These are phyloP conservation scores for Trematosphaeria pertusa DNA, from an alignment of 2,329 filamentous ascomycete species.

Conservation along the genomic window DNA sequence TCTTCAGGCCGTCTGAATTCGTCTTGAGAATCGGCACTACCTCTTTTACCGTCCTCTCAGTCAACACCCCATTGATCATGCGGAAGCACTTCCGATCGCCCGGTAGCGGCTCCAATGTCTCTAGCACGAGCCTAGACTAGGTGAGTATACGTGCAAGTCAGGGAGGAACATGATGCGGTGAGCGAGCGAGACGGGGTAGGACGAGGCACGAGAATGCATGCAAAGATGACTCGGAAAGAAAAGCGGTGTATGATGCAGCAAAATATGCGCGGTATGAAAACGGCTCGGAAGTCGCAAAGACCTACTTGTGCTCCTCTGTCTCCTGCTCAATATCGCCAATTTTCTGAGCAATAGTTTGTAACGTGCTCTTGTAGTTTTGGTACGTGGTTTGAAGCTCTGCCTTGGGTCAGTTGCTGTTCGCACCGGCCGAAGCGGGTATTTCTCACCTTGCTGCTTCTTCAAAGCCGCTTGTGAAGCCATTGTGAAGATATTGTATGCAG, in stretches of 20 bases:
- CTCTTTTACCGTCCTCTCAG: constrained; percentile 92
- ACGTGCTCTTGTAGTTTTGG: constrained; percentile 74
- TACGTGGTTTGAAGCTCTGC: constrained; percentile 82
- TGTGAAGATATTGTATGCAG: constrained; percentile 32
- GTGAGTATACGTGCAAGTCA: constrained; percentile 23
- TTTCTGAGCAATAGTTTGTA: constrained; percentile 93
- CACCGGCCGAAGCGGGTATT: too few species aligned
- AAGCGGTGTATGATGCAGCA: constrained; percentile 29
- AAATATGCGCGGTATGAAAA: too few species aligned
- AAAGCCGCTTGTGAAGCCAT: constrained; percentile 62
- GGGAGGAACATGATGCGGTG: constrained; percentile 25
- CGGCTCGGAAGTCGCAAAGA: too few species aligned
- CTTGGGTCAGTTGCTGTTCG: constrained; percentile 15
- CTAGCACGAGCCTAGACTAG: constrained; percentile 80
- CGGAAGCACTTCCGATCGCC: constrained; percentile 95
- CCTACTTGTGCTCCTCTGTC: constrained; percentile 96
- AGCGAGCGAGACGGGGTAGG: constrained; percentile 5
- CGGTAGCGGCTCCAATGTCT: constrained; percentile 84
- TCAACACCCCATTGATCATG: constrained; percentile 95
- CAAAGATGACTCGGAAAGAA: constrained; percentile 18
- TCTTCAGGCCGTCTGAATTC: constrained; percentile 91
- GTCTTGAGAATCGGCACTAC: constrained; percentile 90
- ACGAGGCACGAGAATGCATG: constrained; percentile 7
- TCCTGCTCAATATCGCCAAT: constrained; percentile 98
- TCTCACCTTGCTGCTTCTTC: constrained; percentile 81